phyloP scores from a whole-genome alignment of 1,284 basidiomycete species.

The Takashimella koratensis region DNA sequence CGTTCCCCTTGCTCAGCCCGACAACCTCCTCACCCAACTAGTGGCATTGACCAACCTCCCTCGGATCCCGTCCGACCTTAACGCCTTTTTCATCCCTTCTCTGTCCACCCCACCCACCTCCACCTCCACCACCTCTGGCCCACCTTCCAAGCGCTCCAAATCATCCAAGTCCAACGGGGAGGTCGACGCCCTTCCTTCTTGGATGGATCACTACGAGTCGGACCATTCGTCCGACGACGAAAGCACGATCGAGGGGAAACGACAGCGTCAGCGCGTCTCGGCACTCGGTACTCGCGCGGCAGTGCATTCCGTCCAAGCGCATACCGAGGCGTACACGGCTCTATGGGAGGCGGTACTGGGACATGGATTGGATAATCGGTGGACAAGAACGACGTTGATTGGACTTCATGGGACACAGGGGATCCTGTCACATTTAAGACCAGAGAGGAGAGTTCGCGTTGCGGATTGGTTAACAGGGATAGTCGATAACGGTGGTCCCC shows the following conservation, averaged over 20 bases:
- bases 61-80: conserved; percentile 66
- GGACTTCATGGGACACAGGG: conserved; percentile 43
- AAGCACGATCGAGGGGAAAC: conserved; percentile 24
- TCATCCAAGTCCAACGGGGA: conserved; percentile 15
- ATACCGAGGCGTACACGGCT: conserved; percentile 32
- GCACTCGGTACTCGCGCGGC: conserved; percentile 33
- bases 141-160: conserved; percentile 8
- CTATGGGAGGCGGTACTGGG: conserved; percentile 37
- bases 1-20: conserved; percentile 30
- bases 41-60: conserved; percentile 80
- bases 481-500: conserved; percentile 78
- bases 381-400: conserved; percentile 39
- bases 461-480: conserved; percentile 93
- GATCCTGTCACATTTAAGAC: conserved; percentile 41
- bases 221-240: conserved; percentile 51
- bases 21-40: conserved; percentile 72
- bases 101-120: conserved; percentile 55
- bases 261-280: conserved; percentile 36
- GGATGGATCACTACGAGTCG: conserved; percentile 48
- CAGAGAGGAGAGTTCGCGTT: conserved; percentile 61
- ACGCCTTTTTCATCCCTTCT: conserved; percentile 79
- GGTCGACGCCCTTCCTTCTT: conserved; percentile 42
- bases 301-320: conserved; percentile 31
- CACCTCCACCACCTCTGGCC: not conserved
- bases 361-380: conserved; percentile 25